A percentile compares a stretch with the other conserved stretches of the same genome.
Conservation (phyloP, 2,329 filamentous ascomycete species). For the Arthrobotrys sinensis region DNA sequence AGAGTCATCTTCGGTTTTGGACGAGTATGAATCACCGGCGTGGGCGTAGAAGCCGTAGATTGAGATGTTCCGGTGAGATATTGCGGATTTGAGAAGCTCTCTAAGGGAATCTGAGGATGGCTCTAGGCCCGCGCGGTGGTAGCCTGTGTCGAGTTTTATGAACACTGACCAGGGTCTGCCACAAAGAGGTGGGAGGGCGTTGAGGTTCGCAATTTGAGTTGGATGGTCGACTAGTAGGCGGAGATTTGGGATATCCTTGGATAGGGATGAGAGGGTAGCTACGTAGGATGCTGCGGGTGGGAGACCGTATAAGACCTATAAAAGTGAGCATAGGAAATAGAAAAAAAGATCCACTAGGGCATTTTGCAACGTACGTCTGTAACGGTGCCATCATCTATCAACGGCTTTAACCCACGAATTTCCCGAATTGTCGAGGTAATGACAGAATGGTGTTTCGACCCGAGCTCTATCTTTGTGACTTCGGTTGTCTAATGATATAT, state of each 20-base stretch:
- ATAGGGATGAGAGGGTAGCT: constrained; percentile 74
- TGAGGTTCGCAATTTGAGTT: constrained; percentile 71
- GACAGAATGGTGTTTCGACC: constrained; percentile 73
- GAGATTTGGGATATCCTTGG: constrained; percentile 74
- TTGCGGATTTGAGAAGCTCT: constrained; percentile 64
- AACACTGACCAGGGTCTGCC: constrained; percentile 74
- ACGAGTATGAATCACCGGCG: constrained; percentile 79
- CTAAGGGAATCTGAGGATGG: constrained; percentile 65
- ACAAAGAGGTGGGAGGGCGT: constrained; percentile 67
- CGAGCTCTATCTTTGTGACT: constrained; percentile 79
- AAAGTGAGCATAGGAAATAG: constrained; percentile 56
- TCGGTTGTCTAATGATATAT: constrained; percentile 74
- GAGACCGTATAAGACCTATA: constrained; percentile 79
- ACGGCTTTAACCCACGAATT: constrained; percentile 77
- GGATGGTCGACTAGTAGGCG: constrained; percentile 80
- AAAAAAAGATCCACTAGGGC: background rate
- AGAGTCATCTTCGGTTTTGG: constrained; percentile 73
- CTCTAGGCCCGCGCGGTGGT: constrained; percentile 78
- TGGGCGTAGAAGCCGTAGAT: constrained; percentile 81
- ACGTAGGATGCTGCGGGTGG: constrained; percentile 77
- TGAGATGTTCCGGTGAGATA: constrained; percentile 61
- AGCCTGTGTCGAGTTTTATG: constrained; percentile 82
- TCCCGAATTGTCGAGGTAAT: constrained; percentile 83
- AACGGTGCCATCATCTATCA: constrained; percentile 74
- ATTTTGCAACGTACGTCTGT: constrained; percentile 70